A percentile compares a stretch with the other conserved stretches of the same genome.
phyloP scores from a whole-genome alignment of 2,329 filamentous ascomycete genomes.

The Fusarium cicatricum region DNA sequence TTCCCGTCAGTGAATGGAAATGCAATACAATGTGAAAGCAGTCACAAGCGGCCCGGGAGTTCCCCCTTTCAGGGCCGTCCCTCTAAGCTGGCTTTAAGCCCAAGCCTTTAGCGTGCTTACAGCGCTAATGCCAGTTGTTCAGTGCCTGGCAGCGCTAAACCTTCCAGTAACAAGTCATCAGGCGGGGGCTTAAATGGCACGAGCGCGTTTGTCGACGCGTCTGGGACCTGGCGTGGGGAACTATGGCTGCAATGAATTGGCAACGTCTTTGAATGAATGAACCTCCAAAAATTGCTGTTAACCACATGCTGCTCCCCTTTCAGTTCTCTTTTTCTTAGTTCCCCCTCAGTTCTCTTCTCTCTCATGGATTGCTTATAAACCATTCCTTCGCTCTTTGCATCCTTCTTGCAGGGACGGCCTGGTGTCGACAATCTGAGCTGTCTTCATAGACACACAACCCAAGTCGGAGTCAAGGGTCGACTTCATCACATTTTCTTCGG shows the following conservation, averaged over 20 bases:
- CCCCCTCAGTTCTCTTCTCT: not conserved
- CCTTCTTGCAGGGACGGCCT: not conserved
- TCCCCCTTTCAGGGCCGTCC: conserved; percentile 14
- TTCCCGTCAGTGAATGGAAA: not conserved
- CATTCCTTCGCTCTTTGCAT: not conserved
- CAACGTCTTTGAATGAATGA: conserved; percentile 16
- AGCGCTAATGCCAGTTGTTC: conserved; percentile 12
- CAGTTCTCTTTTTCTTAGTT: not conserved
- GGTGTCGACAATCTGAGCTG: not conserved
- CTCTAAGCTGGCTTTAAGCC: not conserved
- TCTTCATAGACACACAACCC: not conserved
- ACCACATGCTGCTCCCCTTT: not conserved
- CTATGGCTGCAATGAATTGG: not conserved
- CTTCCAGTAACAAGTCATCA: not conserved
- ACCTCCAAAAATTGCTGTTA: not conserved
- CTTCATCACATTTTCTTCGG: not conserved
- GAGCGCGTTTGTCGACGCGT: conserved; percentile 33
- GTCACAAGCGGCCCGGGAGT: conserved; percentile 13
- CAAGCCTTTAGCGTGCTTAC: not conserved
- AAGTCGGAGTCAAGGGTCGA: not conserved
- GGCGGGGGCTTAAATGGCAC: conserved; percentile 13
- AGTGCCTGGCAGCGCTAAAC: conserved; percentile 9
- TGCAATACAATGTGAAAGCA: not conserved
- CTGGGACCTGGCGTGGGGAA: conserved; percentile 1
- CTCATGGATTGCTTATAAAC: conserved; percentile 1